Conservation (phyloP, 208 protist genomes). For the Trichomonas gallinae region DNA sequence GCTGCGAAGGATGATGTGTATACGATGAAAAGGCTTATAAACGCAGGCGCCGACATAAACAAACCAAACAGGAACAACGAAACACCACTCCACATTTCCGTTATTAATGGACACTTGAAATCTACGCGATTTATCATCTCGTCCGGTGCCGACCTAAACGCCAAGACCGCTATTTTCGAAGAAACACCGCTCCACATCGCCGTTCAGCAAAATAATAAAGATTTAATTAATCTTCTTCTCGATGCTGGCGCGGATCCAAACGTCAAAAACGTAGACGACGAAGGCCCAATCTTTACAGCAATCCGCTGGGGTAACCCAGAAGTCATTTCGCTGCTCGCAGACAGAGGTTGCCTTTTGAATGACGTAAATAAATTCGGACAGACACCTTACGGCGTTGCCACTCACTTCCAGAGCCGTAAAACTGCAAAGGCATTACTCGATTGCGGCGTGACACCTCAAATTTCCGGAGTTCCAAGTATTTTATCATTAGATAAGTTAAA, state of each 20-base stretch:
- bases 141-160: not conserved
- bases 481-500: too few species aligned
- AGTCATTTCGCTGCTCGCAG: not conserved
- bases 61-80: not conserved
- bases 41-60: not conserved
- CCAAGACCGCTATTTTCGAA: not conserved
- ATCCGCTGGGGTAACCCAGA: not conserved
- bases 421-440: too few species aligned
- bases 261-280: not conserved
- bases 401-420: too few species aligned
- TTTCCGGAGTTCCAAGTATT: too few species aligned
- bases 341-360: not conserved
- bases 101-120: not conserved
- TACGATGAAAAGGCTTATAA: too few species aligned
- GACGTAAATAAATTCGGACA: not conserved
- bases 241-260: not conserved
- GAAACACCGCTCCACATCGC: not conserved
- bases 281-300: not conserved
- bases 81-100: not conserved
- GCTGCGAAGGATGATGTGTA: too few species aligned
- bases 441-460: too few species aligned
- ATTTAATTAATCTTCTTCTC: not conserved
- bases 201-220: not conserved
- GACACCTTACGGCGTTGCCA: too few species aligned
- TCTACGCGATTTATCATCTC: not conserved